Conservation (phyloP, 345 rosid species). For the Erysimum cheiranthoides region DNA sequence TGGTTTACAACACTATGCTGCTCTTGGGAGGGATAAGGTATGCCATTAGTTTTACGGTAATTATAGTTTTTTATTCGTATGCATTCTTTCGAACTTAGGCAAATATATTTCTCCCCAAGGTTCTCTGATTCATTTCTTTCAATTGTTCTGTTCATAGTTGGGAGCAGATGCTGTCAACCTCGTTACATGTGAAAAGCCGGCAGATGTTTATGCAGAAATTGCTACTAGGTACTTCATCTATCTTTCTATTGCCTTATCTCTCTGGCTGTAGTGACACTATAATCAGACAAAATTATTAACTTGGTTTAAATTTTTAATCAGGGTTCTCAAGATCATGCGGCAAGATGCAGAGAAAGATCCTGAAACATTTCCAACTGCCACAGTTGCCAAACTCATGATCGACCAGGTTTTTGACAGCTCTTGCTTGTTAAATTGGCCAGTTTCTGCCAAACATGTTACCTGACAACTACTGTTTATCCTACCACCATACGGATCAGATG, state of each 20-base stretch:
- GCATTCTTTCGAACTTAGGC: not conserved
- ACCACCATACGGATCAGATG: conserved; percentile 17
- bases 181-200: conserved; percentile 88
- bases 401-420: conserved; percentile 65
- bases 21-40: conserved; percentile 99
- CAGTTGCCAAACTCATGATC: conserved; percentile 68
- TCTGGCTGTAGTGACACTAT: conserved; percentile 15
- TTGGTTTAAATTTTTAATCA: conserved; percentile 44
- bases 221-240: conserved; percentile 69
- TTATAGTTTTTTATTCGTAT: conserved; percentile 13
- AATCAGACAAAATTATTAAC: conserved; percentile 21
- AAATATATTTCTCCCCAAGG: conserved; percentile 6
- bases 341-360: conserved; percentile 79
- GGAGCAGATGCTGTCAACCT: conserved; percentile 99
- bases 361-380: conserved; percentile 58
- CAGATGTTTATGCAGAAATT: conserved; percentile 94
- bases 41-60: conserved; percentile 34
- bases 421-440: conserved; percentile 26
- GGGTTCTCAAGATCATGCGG: conserved; percentile 86
- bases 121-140: conserved; percentile 34
- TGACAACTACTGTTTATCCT: not conserved
- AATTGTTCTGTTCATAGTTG: conserved; percentile 57
- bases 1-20: conserved; percentile 99
- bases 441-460: conserved; percentile 19
- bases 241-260: conserved; percentile 16